These are phyloP conservation scores for Aspergillus affinis DNA, from an alignment of 495 filamentous ascomycete genomes.

Conservation along the genomic window DNA sequence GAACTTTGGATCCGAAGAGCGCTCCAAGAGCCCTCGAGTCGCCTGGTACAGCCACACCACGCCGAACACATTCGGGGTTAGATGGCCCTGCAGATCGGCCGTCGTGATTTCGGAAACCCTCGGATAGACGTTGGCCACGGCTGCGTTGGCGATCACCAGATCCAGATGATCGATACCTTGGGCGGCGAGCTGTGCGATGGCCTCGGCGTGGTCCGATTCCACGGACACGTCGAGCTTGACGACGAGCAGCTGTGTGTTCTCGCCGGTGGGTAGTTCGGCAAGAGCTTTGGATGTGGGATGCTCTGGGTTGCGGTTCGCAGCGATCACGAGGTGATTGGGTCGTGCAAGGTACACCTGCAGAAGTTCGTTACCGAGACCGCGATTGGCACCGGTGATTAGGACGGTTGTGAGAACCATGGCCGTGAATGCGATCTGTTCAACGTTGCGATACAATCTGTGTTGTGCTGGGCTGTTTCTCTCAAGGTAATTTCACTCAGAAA, in stretches of 20 bases:
- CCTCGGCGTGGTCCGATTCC: slow-evolving; percentile 22
- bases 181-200: slow-evolving; percentile 25
- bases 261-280: slow-evolving; percentile 25
- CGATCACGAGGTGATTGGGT: slow-evolving; percentile 49
- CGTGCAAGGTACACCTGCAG: slow-evolving; percentile 36
- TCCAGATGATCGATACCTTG: slow-evolving; percentile 42
- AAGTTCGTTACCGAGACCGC: slow-evolving; percentile 50
- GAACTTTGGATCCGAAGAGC: slow-evolving; percentile 33
- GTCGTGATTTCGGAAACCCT: slow-evolving; percentile 21
- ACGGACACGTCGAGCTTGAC: slow-evolving; percentile 42
- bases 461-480: too few relatives aligned
- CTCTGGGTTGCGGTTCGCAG: slow-evolving; percentile 39
- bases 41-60: slow-evolving; percentile 16
- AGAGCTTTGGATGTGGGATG: slow-evolving; percentile 27
- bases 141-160: slow-evolving; percentile 55
- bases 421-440: too few relatives aligned
- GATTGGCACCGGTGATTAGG: slow-evolving; percentile 39
- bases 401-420: too few relatives aligned
- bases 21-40: slow-evolving; percentile 28
- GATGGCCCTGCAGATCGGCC: slow-evolving; percentile 23
- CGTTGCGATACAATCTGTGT: too few relatives aligned
- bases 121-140: slow-evolving; percentile 23
- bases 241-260: slow-evolving; percentile 36
- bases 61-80: slow-evolving; percentile 13
- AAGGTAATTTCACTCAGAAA: too few relatives aligned